Percentiles rank a stretch among this genome's conserved stretches.
These are phyloP conservation scores for Suillus paluster DNA, from an alignment of 768 basidiomycete species.

Conservation along the genomic window DNA sequence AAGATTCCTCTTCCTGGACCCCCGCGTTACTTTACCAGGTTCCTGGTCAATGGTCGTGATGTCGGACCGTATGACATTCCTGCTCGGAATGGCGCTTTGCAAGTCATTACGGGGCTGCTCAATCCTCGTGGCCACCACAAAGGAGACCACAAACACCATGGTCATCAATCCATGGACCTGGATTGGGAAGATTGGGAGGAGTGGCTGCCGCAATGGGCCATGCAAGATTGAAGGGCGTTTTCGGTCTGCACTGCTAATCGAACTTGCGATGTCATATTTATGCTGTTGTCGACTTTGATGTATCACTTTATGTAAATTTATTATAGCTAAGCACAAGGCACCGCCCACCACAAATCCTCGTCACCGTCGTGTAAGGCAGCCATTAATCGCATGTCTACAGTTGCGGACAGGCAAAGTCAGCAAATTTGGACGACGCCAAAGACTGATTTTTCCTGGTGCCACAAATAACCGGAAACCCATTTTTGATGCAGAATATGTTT, in stretches of 20 bases:
- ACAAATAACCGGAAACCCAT: too few species aligned
- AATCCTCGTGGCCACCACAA: constrained; percentile 40
- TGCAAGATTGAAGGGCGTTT: constrained; percentile 29
- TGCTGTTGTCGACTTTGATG: neutral
- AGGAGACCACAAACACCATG: neutral
- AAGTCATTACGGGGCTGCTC: constrained; percentile 48
- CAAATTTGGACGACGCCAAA: too few species aligned
- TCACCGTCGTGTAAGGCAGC: too few species aligned
- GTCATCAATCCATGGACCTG: constrained; percentile 11
- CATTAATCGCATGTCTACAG: too few species aligned
- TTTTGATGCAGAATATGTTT: too few species aligned
- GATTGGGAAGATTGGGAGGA: constrained; percentile 53
- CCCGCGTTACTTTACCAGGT: constrained; percentile 38
- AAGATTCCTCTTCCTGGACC: constrained; percentile 44
- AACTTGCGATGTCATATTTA: neutral
- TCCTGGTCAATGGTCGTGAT: constrained; percentile 44
- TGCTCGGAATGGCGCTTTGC: constrained; percentile 61
- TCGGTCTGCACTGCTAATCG: neutral
- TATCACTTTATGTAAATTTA: neutral
- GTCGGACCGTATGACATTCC: constrained; percentile 51
- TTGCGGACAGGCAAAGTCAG: too few species aligned
- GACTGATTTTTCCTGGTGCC: too few species aligned
- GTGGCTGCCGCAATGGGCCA: constrained; percentile 54
- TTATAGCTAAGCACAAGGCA: too few species aligned
- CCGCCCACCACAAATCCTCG: too few species aligned